These are phyloP conservation scores for Penicillium angulare DNA, from an alignment of 495 filamentous ascomycete species.

Conservation along the genomic window DNA sequence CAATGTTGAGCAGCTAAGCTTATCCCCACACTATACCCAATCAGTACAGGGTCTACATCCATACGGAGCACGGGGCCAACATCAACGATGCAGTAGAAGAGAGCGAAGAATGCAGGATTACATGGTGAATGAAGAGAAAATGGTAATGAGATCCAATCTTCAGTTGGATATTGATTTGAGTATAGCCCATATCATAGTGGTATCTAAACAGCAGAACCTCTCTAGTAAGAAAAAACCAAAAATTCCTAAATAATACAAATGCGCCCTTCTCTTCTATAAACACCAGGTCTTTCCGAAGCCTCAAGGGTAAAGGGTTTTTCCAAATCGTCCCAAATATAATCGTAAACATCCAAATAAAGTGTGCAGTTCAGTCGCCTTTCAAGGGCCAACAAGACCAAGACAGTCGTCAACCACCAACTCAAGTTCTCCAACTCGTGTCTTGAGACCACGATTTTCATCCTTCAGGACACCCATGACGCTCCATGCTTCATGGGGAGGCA, in stretches of 20 bases:
- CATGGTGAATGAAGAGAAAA: not conserved
- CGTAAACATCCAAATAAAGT: not conserved
- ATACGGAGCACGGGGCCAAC: no score
- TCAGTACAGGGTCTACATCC: conserved; percentile 14
- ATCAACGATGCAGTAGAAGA: no score
- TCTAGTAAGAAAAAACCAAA: not conserved
- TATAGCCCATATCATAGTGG: not conserved
- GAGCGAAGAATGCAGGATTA: no score
- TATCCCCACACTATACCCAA: conserved; percentile 20
- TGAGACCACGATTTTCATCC: conserved; percentile 71
- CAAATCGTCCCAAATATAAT: no score
- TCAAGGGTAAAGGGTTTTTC: no score
- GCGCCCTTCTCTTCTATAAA: conserved; percentile 8
- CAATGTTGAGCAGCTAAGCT: conserved; percentile 13
- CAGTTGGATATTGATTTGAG: not conserved
- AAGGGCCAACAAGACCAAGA: conserved; percentile 59
- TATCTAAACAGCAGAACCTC: not conserved
- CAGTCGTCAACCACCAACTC: conserved; percentile 71
- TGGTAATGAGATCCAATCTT: not conserved
- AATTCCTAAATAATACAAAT: not conserved
- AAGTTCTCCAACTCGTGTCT: conserved; percentile 62
- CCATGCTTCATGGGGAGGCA: conserved; percentile 66
- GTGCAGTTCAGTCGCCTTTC: conserved; percentile 1
- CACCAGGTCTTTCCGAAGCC: conserved; percentile 15
- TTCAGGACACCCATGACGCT: conserved; percentile 65